phyloP scores from a whole-genome alignment of 2,329 filamentous ascomycete species.

The Tolypocladium pustulatum region DNA sequence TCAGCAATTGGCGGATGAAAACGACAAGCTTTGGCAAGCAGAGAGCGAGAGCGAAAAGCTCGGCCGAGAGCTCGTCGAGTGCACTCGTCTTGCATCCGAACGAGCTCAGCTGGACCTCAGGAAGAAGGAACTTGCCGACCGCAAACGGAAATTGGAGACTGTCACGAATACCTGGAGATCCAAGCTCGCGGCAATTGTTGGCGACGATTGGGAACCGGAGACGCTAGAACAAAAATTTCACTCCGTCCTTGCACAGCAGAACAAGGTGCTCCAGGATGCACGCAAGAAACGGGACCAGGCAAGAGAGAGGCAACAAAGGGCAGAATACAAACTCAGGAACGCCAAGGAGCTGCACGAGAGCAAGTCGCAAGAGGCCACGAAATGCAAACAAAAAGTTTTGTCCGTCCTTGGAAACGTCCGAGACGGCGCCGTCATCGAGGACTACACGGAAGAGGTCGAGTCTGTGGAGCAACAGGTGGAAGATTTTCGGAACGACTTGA shows the following conservation, averaged over 20 bases:
- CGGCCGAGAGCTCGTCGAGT: conserved; percentile 71
- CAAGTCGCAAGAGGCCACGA: conserved; percentile 50
- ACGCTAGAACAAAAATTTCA: conserved; percentile 66
- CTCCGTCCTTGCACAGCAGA: conserved; percentile 45
- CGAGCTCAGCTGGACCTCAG: conserved; percentile 75
- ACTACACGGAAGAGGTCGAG: conserved; percentile 40
- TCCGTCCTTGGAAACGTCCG: conserved; percentile 34
- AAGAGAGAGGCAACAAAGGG: conserved; percentile 62
- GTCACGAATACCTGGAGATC: conserved; percentile 64
- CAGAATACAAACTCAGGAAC: conserved; percentile 62
- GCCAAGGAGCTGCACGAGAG: conserved; percentile 53
- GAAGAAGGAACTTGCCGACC: conserved; percentile 67
- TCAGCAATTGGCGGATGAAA: conserved; percentile 54
- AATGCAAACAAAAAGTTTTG: conserved; percentile 47
- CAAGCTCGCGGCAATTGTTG: conserved; percentile 56
- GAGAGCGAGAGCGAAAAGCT: conserved; percentile 65
- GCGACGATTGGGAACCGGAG: conserved; percentile 54
- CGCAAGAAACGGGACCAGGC: conserved; percentile 61
- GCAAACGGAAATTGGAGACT: conserved; percentile 65
- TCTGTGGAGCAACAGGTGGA: conserved; percentile 47
- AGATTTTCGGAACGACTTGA: conserved; percentile 54
- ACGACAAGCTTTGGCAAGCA: conserved; percentile 53
- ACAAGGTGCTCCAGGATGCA: conserved; percentile 47
- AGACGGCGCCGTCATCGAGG: conserved; percentile 37
- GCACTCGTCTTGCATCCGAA: conserved; percentile 70